Evolutionary conservation across 2,329 filamentous ascomycete species (phyloP), one percentile per base, ranked within the genome.

Genomic region (Colletotrichum filicis): DNA sequence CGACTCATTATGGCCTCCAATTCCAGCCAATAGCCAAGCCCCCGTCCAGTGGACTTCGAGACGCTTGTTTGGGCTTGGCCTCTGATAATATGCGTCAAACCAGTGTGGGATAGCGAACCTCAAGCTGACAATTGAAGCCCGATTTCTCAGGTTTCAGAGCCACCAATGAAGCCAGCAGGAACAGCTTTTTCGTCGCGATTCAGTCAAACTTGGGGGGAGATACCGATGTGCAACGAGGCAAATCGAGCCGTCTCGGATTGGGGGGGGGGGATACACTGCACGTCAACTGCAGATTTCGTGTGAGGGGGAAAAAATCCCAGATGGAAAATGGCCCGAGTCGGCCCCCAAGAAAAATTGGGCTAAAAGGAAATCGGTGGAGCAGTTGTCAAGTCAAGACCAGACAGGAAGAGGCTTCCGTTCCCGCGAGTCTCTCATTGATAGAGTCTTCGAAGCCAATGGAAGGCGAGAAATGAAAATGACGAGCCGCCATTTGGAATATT

Each of bases 401-500:
- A 73, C 66, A 70, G 56, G 66, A 73, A 70, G 55, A 59, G 60
- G 52, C 66, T 71, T 73, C 60, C 59, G 65, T 49, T 65, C 53
- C 66, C 46, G 55, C 66, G 70, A 73, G 66, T 60, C 42, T 65
- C 53, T 32, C 46, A 19, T 55, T 24, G 46, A 64, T 49, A 35
- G 55, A 61, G 55, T 56, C 49, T 22, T 70, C 46, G 62, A 65
- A 56, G 56, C 71, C 46, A 70, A 58, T 60, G 35, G 56, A 61
- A 71, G 37, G 66, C 28, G 56, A 73, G 49, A n/a, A 72, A 59
- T 7, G 32, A 59, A 32, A 52, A 68, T 35, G 57, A 58, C 64
- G 68, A 57, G 59, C 66, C 46, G 26, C 37, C 59, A 73, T 73
- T 70, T 71, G 60, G 66, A 73, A 73, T 73, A 60, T 52, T 60